Conservation (phyloP, 495 filamentous ascomycete species). For the Cladorrhinum samala region DNA sequence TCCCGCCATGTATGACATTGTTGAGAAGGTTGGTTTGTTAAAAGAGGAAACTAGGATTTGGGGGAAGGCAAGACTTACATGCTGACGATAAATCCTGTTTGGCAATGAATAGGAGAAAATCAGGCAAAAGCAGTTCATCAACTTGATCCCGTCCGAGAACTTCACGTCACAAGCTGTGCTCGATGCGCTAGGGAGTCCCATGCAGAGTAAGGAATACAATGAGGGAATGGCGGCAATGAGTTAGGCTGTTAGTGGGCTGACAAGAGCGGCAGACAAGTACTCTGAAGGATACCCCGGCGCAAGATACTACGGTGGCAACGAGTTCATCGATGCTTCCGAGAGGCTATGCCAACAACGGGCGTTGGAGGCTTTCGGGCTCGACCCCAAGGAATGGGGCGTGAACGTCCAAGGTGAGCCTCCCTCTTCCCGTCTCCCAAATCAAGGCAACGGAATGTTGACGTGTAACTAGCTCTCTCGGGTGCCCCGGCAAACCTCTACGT, state of each 20-base stretch:
- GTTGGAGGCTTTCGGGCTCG: constrained; percentile 76
- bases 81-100: constrained; percentile 7
- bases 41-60: neutral
- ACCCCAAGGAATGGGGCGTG: constrained; percentile 88
- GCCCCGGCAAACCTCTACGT: constrained; percentile 95
- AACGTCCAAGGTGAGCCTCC: constrained; percentile 88
- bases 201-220: constrained; percentile 78
- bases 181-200: constrained; percentile 92
- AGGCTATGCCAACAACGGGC: constrained; percentile 84
- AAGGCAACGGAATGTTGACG: too few relatives aligned
- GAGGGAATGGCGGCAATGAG: neutral
- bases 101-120: constrained; percentile 71
- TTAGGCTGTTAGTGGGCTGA: constrained; percentile 5
- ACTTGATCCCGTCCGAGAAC: constrained; percentile 97
- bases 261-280: constrained; percentile 96
- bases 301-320: too few relatives aligned
- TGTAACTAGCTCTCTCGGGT: constrained; percentile 70
- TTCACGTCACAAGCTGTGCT: constrained; percentile 97
- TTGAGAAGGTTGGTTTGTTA: constrained; percentile 65
- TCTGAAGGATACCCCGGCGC: too few relatives aligned
- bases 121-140: constrained; percentile 95
- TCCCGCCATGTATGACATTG: constrained; percentile 75
- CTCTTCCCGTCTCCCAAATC: too few relatives aligned
- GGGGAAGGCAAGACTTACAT: neutral
- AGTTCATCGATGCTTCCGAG: constrained; percentile 89